Evolutionary conservation across 108 stramenopile species (phyloP).

Genomic region (Cyclotella baltica): DNA sequence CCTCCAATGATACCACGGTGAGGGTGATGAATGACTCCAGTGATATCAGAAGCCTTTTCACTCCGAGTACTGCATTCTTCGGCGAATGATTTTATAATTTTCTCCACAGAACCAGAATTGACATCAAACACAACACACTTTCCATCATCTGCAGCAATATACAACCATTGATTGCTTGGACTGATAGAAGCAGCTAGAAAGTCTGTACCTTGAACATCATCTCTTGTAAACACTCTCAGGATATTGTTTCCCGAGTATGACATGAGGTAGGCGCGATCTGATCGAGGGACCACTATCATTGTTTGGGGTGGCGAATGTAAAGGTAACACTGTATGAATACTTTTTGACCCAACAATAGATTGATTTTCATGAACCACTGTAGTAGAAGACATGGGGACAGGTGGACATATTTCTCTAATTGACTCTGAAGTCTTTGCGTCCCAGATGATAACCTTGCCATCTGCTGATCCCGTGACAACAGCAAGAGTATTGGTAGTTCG

Average conservation of each 20-base stretch:
- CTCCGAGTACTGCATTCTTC: conserved; percentile 40
- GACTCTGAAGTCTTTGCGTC: conserved; percentile 75
- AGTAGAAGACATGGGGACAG: conserved; percentile 27
- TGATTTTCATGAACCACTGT: conserved; percentile 34
- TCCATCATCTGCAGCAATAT: conserved; percentile 63
- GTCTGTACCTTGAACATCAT: conserved; percentile 52
- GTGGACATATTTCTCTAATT: conserved; percentile 62
- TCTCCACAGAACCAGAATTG: conserved; percentile 55
- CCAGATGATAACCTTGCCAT: conserved; percentile 95
- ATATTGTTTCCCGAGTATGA: conserved; percentile 58
- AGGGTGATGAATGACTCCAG: conserved; percentile 78
- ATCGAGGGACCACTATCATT: conserved; percentile 77
- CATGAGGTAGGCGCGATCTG: conserved; percentile 69
- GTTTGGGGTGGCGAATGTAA: conserved; percentile 66
- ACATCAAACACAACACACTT: conserved; percentile 77
- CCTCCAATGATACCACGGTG: conserved; percentile 70
- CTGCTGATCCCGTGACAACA: conserved; percentile 89
- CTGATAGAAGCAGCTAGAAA: conserved; percentile 77
- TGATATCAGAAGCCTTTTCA: conserved; percentile 61
- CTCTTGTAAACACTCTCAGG: conserved; percentile 55
- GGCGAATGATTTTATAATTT: conserved; percentile 70
- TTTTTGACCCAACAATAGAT: conserved; percentile 45
- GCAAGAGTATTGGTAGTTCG: conserved; percentile 20
- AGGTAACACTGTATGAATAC: conserved; percentile 66
- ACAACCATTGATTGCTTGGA: conserved; percentile 72